These are phyloP conservation scores for Durio zibethinus DNA, from an alignment of 345 rosid genomes.

Conservation along the genomic window DNA sequence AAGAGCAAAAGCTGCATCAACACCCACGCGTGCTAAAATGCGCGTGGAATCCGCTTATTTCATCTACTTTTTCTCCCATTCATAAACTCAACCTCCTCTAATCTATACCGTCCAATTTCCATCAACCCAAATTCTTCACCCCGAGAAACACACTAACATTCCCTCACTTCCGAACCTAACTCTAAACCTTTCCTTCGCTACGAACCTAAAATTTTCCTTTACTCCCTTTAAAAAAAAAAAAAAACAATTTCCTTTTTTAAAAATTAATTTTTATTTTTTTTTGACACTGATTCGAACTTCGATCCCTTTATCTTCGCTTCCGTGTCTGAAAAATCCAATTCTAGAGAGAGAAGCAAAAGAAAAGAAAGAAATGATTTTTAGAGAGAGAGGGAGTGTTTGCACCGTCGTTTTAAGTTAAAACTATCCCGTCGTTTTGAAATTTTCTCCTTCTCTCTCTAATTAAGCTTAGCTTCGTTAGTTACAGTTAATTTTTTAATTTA, in stretches of 20 bases:
- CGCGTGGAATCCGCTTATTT: constrained; percentile 40
- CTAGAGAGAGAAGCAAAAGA: constrained; percentile 5
- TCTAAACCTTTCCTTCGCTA: constrained; percentile 28
- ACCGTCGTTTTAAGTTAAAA: constrained; percentile 1
- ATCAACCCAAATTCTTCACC: not conserved
- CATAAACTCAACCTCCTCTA: constrained; percentile 16
- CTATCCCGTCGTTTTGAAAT: not conserved
- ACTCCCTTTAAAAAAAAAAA: not conserved
- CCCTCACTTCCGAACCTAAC: constrained; percentile 21
- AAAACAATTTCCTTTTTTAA: not conserved
- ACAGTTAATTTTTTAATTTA: not conserved
- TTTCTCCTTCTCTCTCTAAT: not conserved
- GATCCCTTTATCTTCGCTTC: constrained; percentile 37
- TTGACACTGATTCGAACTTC: constrained; percentile 24
- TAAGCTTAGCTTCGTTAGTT: not conserved
- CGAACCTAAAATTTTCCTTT: constrained; percentile 3
- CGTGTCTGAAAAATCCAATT: constrained; percentile 30
- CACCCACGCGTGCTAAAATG: constrained; percentile 31
- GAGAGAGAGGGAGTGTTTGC: not conserved
- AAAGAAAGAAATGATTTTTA: not conserved
- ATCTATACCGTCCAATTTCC: constrained; percentile 17
- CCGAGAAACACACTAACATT: not conserved
- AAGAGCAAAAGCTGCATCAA: not conserved
- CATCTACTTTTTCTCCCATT: constrained; percentile 19
- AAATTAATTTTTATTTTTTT: constrained; percentile 1